Evolutionary conservation across 805 yeast genomes (phyloP), one percentile per base, ranked within the genome.

Genomic region (Ogataea wickerhamii): DNA sequence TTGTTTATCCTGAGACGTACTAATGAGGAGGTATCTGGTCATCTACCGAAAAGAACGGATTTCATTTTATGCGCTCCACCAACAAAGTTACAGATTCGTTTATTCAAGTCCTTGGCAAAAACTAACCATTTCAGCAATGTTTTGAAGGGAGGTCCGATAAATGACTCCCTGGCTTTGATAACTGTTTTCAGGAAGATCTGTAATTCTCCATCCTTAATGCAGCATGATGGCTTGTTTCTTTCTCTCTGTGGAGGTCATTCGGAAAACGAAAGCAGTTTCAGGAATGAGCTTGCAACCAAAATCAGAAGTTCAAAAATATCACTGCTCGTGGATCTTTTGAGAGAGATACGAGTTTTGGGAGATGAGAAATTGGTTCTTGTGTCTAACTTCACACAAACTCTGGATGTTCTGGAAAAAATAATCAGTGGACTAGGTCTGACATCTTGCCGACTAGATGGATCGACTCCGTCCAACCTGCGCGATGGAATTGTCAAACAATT

Each of bases 321-420:
- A 29, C 67, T 82, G 0, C 60, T 91, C 5, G 68, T 78, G 23
- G 70, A 74, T 2, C 56, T 89, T 7, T 47, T 93, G 4, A 56
- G 66, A 2, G 73, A 73, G 30, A 68, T 87, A 2, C 56, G 58
- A 19, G 41, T 51, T 2, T 47, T 53, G 3, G 50, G 60, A 1
- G 64, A 69, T 5, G 97, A 91, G 53, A 91, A 89, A 55, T 77
- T 82, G 2, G 96, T 91, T 1, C 60, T 91, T 18, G 84, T 89
- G 1, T 88, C 96, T 0, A 87, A 91, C 45, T 89, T 80, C 45
- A 91, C 97, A 0, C 82, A 85, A 51, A 87, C 96, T 0, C 67
- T 91, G 23, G 95, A 91, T 54, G 60, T 93, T 4, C 61, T 89
- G 13, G 87, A 87, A 53, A 58, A 62, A 4, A 48, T 82, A 3